These are phyloP conservation scores for Hyphochytrium catenoides DNA, from an alignment of 352 stramenopile genomes.

Conservation along the genomic window DNA sequence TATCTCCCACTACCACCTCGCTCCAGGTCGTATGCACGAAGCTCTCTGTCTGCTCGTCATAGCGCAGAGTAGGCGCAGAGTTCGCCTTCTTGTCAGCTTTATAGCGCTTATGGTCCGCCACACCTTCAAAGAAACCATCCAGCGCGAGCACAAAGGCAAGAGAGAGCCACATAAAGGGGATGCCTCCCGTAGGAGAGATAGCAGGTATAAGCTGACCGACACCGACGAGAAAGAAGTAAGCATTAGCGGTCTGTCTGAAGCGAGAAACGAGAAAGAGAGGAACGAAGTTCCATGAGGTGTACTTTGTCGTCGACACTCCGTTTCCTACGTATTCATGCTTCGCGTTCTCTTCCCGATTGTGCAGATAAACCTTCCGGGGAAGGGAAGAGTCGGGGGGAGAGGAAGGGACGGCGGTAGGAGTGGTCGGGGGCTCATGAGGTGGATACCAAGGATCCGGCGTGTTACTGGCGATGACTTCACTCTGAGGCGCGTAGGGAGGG, in stretches of 20 bases:
- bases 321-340: slow-evolving; percentile 58
- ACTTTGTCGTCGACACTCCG: slow-evolving; percentile 49
- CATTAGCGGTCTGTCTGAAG: slow-evolving; percentile 58
- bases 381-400: too few relatives aligned
- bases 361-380: too few relatives aligned
- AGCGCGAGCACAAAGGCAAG: slow-evolving; percentile 52
- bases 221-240: slow-evolving; percentile 67
- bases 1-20: slow-evolving; percentile 36
- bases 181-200: slow-evolving; percentile 50
- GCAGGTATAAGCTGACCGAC: slow-evolving; percentile 50
- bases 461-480: too few relatives aligned
- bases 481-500: too few relatives aligned
- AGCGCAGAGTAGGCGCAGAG: slow-evolving; percentile 25
- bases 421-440: too few relatives aligned
- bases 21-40: slow-evolving; percentile 32
- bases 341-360: slow-evolving; percentile 25
- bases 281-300: slow-evolving; percentile 62
- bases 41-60: slow-evolving; percentile 15
- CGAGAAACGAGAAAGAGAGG: slow-evolving; percentile 52
- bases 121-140: slow-evolving; percentile 45
- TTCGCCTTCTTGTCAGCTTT: slow-evolving; percentile 55
- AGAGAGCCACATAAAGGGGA: too few relatives aligned
- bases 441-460: too few relatives aligned
- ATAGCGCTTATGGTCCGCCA: slow-evolving; percentile 50
- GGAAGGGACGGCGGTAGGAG: too few relatives aligned